These are phyloP conservation scores for Fusarium acutatum DNA, from an alignment of 2,329 filamentous ascomycete genomes.

Conservation along the genomic window DNA sequence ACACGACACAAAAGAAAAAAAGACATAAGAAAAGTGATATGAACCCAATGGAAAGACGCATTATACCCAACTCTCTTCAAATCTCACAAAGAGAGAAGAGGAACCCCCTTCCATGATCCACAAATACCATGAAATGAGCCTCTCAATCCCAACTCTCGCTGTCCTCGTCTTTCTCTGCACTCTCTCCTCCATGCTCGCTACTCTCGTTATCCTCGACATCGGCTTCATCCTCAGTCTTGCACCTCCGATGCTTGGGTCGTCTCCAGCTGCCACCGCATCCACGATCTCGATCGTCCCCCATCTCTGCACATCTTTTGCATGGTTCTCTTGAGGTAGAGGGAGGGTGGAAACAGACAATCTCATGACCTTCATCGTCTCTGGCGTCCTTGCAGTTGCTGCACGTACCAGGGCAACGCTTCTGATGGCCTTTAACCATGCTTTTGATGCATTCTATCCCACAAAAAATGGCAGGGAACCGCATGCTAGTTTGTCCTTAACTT, in stretches of 20 bases:
- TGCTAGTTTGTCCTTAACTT: background rate
- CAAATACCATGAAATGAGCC: background rate
- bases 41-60: background rate
- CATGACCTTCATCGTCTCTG: background rate
- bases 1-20: background rate
- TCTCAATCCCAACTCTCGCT: background rate
- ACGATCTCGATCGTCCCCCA: background rate
- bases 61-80: background rate
- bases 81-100: background rate
- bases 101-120: background rate
- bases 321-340: background rate
- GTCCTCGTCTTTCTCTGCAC: background rate
- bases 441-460: background rate
- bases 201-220: background rate
- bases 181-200: background rate
- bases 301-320: background rate
- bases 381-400: background rate
- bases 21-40: background rate
- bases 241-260: background rate
- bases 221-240: background rate
- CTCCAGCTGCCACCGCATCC: background rate
- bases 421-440: background rate
- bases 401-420: background rate
- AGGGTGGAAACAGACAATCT: background rate
- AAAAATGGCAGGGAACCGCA: background rate